Percentiles rank a stretch among this genome's conserved stretches.
These are phyloP conservation scores for Aspergillus versicolor DNA, from an alignment of 2,329 filamentous ascomycete genomes.

Conservation along the genomic window DNA sequence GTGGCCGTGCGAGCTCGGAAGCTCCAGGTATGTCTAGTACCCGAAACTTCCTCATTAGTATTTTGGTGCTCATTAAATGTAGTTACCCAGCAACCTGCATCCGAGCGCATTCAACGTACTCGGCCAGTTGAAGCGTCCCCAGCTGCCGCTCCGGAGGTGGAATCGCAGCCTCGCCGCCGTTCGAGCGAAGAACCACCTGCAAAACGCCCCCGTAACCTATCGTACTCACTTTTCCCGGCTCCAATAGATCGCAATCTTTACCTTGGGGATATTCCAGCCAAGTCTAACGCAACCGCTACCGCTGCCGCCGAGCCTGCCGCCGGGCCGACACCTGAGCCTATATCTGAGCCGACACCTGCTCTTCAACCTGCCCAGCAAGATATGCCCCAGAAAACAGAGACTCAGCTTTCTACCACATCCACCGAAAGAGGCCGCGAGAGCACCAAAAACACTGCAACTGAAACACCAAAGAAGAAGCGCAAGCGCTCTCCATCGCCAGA, in stretches of 20 bases:
- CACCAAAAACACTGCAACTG: background rate
- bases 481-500: slow-evolving; percentile 42
- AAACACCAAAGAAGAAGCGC: slow-evolving; percentile 32
- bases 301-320: background rate
- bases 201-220: slow-evolving; percentile 21
- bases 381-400: background rate
- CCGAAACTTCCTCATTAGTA: background rate
- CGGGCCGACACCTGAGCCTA: no score
- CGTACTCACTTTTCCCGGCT: slow-evolving; percentile 29
- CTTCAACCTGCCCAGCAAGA: background rate
- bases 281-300: slow-evolving; percentile 2
- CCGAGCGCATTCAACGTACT: slow-evolving; percentile 19
- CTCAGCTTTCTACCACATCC: background rate
- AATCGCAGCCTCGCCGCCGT: slow-evolving; percentile 14
- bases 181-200: slow-evolving; percentile 17
- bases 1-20: slow-evolving; percentile 16
- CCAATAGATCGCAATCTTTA: slow-evolving; percentile 24
- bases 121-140: background rate
- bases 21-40: slow-evolving; percentile 13
- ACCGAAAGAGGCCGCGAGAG: slow-evolving; percentile 4
- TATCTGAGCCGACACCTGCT: background rate
- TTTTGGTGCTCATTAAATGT: slow-evolving; percentile 8
- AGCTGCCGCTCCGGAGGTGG: slow-evolving; percentile 3
- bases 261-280: slow-evolving; percentile 17
- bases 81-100: slow-evolving; percentile 17